Base-by-base conservation (phyloP, 768 basidiomycete genomes). In the Hemileccinum impolitum region DNA sequence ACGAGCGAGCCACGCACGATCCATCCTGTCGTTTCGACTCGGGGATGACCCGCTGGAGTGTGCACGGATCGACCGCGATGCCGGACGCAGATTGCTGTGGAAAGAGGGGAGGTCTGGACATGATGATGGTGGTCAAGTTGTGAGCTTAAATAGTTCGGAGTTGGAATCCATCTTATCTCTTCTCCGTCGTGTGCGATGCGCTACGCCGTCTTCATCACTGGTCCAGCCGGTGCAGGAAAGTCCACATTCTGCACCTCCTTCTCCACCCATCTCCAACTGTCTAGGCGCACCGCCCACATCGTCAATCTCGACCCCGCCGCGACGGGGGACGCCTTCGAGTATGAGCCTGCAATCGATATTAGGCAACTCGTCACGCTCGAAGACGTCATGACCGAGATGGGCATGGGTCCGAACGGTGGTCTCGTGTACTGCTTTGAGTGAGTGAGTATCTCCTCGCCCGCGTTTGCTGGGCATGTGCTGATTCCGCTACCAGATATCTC, bases 341-440 rank as follows among this genome's bases (percentile, higher is more conserved):
- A 93, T 64, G 85, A 87, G 51, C 96, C 96, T 1, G 79, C 79
- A 13, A 88, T 99, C 54, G 95, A 99, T 72, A 98, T 99, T 69
- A 81, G 84, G 49, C 90, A 97, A 60, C 77, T 99, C 43, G 82
- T 99, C 60, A 89, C 85, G 49, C 71, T 99, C 44, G 83, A 96
- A 51, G 96, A 99, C 71, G 93, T 94, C 55, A 98, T 98, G 96
- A 77, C 75, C 21, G 96, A 99, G 70, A 77, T 96, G 55, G 86
- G 84, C 34, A 93, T 93, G 70, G 96, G 96, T 3, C 96, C 96
- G 0, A 99, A 99, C 60, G 96, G 96, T 10, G 96, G 94, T 4
- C 75, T 99, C 45, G 83, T 99, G 48, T 97, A 97, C 65, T 98
- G 96, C 73, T 99, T 99, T 69, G 96, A 99, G 96, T 98, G 80